phyloP scores from a whole-genome alignment of 441 rosid genomes.

The Gossypium trilobum region DNA sequence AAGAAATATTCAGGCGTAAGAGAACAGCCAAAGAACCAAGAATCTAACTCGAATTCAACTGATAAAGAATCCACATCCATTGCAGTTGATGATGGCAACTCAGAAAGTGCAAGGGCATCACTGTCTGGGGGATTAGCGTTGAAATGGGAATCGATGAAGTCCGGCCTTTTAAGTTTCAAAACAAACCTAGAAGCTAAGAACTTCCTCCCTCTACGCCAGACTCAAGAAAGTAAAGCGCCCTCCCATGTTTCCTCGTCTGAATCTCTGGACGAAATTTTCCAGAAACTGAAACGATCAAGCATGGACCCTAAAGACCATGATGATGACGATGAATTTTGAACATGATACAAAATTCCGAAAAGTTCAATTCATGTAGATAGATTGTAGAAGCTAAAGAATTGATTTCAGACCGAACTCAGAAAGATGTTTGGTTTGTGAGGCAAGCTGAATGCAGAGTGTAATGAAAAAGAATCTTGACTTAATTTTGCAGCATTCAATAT shows the following conservation, averaged over 20 bases:
- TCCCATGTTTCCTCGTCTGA: conserved; percentile 36
- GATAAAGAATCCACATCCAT: conserved; percentile 37
- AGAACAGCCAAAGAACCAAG: conserved; percentile 33
- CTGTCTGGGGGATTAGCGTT: conserved; percentile 34
- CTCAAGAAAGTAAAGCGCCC: conserved; percentile 26
- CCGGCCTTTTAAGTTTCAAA: conserved; percentile 50
- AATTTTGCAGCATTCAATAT: not conserved
- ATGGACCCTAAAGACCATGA: conserved; percentile 17
- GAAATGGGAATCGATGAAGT: conserved; percentile 65
- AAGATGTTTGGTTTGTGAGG: not conserved
- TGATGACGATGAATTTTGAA: conserved; percentile 17
- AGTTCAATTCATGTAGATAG: not conserved
- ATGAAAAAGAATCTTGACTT: not conserved
- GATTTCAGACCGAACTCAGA: not conserved
- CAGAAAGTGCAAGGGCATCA: conserved; percentile 14
- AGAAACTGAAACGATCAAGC: conserved; percentile 48
- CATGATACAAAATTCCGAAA: not conserved
- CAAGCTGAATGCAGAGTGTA: not conserved
- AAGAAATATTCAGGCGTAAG: conserved; percentile 49
- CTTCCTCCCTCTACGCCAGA: conserved; percentile 43
- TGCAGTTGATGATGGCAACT: conserved; percentile 31
- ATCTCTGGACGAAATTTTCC: conserved; percentile 61
- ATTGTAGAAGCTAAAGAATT: not conserved
- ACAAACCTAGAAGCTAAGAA: conserved; percentile 43
- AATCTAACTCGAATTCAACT: conserved; percentile 25